Percentiles rank a stretch among this genome's conserved stretches.
Conservation (phyloP, 2,329 filamentous ascomycete species). For the Ophiocordyceps sinensis region DNA sequence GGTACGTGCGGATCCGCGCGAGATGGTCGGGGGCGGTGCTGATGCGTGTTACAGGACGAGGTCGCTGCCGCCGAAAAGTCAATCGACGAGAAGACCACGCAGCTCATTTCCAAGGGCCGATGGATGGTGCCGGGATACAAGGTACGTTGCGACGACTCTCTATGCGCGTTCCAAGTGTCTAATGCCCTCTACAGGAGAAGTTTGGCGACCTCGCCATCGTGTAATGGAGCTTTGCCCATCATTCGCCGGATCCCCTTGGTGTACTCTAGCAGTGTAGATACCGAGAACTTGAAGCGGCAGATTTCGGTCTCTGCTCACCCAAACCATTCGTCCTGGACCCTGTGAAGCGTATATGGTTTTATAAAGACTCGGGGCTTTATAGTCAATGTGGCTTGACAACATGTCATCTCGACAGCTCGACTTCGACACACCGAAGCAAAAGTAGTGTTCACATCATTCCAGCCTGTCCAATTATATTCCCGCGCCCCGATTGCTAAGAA, state of each 20-base stretch:
- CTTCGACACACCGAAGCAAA: too few species aligned
- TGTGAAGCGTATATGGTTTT: background rate
- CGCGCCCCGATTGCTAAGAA: too few species aligned
- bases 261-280: constrained; percentile 62
- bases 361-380: too few species aligned
- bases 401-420: too few species aligned
- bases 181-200: constrained; percentile 62
- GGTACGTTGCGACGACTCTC: constrained; percentile 38
- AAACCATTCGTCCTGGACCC: constrained; percentile 8
- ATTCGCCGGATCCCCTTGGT: constrained; percentile 35
- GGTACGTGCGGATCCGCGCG: constrained; percentile 43
- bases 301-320: constrained; percentile 19
- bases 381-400: too few species aligned
- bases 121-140: constrained; percentile 99
- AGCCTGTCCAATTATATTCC: too few species aligned
- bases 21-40: constrained; percentile 6
- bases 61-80: constrained; percentile 87
- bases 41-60: constrained; percentile 54
- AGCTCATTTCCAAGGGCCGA: constrained; percentile 94
- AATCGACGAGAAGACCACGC: constrained; percentile 90
- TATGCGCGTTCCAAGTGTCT: constrained; percentile 18
- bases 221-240: constrained; percentile 41
- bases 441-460: too few species aligned
- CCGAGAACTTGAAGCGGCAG: constrained; percentile 22
- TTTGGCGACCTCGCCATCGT: constrained; percentile 94